Percentiles rank a stretch among this genome's conserved stretches.
Conservation (phyloP, 2,329 filamentous ascomycete species). For the Stromatinia cepivora region DNA sequence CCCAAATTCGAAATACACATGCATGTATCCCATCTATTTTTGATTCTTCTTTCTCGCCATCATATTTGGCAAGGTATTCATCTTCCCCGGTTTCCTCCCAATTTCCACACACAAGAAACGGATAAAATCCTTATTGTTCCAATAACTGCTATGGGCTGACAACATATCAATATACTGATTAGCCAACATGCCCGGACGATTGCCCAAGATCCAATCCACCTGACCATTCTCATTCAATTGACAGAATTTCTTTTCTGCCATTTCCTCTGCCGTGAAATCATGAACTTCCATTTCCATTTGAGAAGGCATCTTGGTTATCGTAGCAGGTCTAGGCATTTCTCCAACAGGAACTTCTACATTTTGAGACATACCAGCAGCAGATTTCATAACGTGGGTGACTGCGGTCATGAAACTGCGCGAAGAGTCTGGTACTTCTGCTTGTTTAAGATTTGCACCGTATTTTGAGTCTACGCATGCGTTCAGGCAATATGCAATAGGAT, state of each 20-base stretch:
- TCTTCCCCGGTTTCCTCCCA: slow-evolving; percentile 69
- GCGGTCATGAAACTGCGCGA: slow-evolving; percentile 64
- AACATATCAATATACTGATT: slow-evolving; percentile 98
- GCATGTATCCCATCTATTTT: slow-evolving; percentile 19
- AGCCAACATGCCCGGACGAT: slow-evolving; percentile 82
- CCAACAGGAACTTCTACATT: slow-evolving; percentile 44
- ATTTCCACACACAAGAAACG: slow-evolving; percentile 86
- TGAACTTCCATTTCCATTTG: slow-evolving; percentile 92
- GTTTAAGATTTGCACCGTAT: slow-evolving; percentile 75
- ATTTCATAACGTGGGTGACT: slow-evolving; percentile 61
- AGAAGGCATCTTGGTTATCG: slow-evolving; percentile 53
- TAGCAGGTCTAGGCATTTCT: slow-evolving; percentile 37
- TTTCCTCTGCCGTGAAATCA: slow-evolving; percentile 88
- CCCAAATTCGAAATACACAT: neutral
- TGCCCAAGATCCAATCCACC: slow-evolving; percentile 84
- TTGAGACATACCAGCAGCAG: slow-evolving; percentile 56
- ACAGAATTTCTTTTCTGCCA: slow-evolving; percentile 84
- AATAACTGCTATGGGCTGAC: slow-evolving; percentile 92
- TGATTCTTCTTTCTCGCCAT: slow-evolving; percentile 53
- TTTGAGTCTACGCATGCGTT: slow-evolving; percentile 84
- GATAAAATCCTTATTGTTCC: slow-evolving; percentile 85
- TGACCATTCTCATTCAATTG: slow-evolving; percentile 95
- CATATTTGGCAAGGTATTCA: slow-evolving; percentile 57
- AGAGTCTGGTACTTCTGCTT: slow-evolving; percentile 75
- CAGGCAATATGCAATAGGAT: slow-evolving; percentile 84